phyloP scores from a whole-genome alignment of 257 asterid species.

The Scutellaria baicalensis region DNA sequence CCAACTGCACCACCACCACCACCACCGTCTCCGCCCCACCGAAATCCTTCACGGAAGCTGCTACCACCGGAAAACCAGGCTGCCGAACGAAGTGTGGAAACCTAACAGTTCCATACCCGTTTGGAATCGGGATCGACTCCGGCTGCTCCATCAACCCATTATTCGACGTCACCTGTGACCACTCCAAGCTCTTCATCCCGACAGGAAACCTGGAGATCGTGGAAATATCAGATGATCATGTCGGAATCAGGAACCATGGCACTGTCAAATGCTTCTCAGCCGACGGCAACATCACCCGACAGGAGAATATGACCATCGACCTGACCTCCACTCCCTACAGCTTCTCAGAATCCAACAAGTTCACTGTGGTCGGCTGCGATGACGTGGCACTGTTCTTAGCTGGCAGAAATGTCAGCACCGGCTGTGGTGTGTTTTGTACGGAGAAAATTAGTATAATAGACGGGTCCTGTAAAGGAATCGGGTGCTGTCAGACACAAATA shows the following conservation, averaged over 20 bases:
- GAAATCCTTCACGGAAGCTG: constrained; percentile 3
- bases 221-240: background rate
- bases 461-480: constrained; percentile 10
- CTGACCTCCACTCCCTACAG: constrained; percentile 13
- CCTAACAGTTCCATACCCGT: constrained; percentile 24
- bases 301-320: background rate
- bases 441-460: background rate
- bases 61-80: constrained; percentile 1
- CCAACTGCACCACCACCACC: background rate
- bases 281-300: background rate
- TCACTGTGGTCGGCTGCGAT: constrained; percentile 31
- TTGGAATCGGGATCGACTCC: constrained; percentile 25
- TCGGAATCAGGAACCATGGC: constrained; percentile 14
- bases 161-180: constrained; percentile 21
- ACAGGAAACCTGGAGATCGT: background rate
- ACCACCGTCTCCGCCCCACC: background rate
- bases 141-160: constrained; percentile 16
- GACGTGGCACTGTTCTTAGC: background rate
- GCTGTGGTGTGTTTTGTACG: background rate
- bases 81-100: constrained; percentile 32
- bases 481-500: constrained; percentile 18
- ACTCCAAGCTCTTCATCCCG: background rate
- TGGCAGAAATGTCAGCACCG: background rate
- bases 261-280: background rate
- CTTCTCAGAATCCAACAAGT: constrained; percentile 17